Evolutionary conservation across 768 basidiomycete genomes (phyloP), one percentile per base, ranked within the genome.

Genomic region (Nidularia sp.): DNA sequence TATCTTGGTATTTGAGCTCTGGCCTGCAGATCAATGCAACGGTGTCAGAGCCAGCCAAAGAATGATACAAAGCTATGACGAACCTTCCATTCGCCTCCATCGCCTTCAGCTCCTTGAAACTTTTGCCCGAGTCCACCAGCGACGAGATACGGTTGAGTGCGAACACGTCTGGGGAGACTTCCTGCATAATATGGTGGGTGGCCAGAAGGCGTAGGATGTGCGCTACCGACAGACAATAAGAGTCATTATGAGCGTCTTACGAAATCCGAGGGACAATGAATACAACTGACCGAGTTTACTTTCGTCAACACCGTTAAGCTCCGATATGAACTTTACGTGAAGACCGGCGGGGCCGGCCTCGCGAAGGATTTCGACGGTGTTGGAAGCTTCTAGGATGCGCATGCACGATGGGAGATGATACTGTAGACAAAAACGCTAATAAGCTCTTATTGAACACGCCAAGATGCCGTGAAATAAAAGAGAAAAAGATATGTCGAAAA

Each of bases 361-460:
- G 7, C 84, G 78, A 1, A 91, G 71, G 10, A 90, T 79, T 61
- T 91, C 89, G 5, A 79, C 77, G 29, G 81, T 76, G 60, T 90
- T 84, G 1, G 86, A 78, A 3, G 85, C 83, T 62, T 90, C 88
- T 12, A 90, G 64, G 33, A 90, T 73, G 15, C 88, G 81, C 66
- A 91, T 71, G 60, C 86, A 89, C 3, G 86, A 81, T 0, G 89
- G 86, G 13, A 90, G 71, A 60, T 88, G 85, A 59, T 88, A 89
- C 85, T 89, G 25, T 52, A n/a, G 49, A 33, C 36, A 49, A 36
- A n/a, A 49, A n/a, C 3, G 34, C 39, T 22, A 34, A 51, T 8
- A 53, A 47, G 46, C 4, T 46, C 10, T 46, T 6, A 22, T 46
- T 10, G 29, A 46, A 7, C 12, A 46, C 4, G 9, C 45, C 22